Evolutionary conservation across 495 filamentous ascomycete genomes (phyloP).

Genomic region (Podospora comata): DNA sequence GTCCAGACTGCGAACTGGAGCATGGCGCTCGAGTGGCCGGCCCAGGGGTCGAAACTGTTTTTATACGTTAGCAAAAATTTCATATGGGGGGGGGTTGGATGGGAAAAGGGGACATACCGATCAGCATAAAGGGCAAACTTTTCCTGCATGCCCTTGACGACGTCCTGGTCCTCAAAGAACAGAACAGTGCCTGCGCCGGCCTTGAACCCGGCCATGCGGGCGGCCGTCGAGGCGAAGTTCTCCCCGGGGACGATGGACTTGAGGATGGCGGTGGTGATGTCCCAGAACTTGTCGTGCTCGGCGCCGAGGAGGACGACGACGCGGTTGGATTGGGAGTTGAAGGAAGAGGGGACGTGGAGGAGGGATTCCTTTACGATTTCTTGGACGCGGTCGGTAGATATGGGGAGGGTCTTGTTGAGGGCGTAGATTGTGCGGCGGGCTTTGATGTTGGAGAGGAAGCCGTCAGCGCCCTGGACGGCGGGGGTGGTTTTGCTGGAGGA

Average conservation of each 20-base stretch:
- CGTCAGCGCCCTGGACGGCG: constrained; percentile 30
- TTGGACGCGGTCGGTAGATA: constrained; percentile 52
- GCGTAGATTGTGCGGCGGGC: constrained; percentile 58
- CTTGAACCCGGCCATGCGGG: constrained; percentile 50
- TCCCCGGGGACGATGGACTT: constrained; percentile 58
- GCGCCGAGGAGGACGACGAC: constrained; percentile 58
- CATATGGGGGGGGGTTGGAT: neutral
- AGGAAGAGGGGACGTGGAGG: constrained; percentile 55
- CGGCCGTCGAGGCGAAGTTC: constrained; percentile 46
- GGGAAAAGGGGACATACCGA: constrained; percentile 18
- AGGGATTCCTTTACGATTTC: constrained; percentile 54
- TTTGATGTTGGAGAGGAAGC: constrained; percentile 53
- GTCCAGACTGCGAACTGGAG: constrained; percentile 65
- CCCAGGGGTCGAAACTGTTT: constrained; percentile 57
- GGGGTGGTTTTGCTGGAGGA: constrained; percentile 25
- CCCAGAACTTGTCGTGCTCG: constrained; percentile 66
- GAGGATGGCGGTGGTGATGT: constrained; percentile 51
- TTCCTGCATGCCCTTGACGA: constrained; percentile 50
- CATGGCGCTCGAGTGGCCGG: constrained; percentile 62
- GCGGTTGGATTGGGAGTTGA: constrained; percentile 66
- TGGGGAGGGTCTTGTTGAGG: constrained; percentile 52
- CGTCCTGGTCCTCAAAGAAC: constrained; percentile 60
- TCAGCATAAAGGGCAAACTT: constrained; percentile 57
- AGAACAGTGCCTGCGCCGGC: constrained; percentile 60
- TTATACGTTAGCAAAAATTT: neutral